Percentiles rank a stretch among this genome's conserved stretches.
These are phyloP conservation scores for Fistulifera pelliculosa DNA, from an alignment of 108 stramenopile species.

Conservation along the genomic window DNA sequence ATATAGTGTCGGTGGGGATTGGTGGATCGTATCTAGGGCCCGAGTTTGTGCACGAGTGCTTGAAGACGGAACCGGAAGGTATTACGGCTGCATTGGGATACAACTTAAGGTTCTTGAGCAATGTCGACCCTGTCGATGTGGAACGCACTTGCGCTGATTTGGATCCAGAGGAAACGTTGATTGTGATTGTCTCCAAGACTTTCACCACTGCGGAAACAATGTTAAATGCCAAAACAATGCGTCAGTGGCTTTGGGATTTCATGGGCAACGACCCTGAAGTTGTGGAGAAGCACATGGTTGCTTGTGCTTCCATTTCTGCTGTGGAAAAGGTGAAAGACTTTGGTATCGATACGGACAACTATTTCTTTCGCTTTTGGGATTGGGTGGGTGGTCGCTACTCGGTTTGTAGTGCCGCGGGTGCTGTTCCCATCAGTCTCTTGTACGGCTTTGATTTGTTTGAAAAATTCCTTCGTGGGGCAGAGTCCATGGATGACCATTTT, in stretches of 20 bases:
- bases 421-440: constrained; percentile 85
- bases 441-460: constrained; percentile 91
- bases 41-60: constrained; percentile 95
- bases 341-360: constrained; percentile 83
- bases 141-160: constrained; percentile 89
- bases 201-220: constrained; percentile 99
- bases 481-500: constrained; percentile 96
- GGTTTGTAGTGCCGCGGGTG: constrained; percentile 90
- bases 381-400: constrained; percentile 96
- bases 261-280: constrained; percentile 88
- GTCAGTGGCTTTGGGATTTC: constrained; percentile 95
- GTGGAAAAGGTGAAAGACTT: constrained; percentile 73
- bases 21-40: constrained; percentile 97
- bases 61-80: constrained; percentile 90
- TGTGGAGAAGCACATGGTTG: constrained; percentile 94
- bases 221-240: constrained; percentile 96
- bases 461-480: constrained; percentile 90
- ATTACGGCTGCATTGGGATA: constrained; percentile 81
- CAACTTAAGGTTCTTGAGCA: constrained; percentile 89
- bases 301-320: constrained; percentile 71
- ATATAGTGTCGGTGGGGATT: constrained; percentile 96
- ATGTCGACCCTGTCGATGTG: constrained; percentile 99
- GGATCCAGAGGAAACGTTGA: constrained; percentile 86
- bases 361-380: constrained; percentile 93
- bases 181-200: constrained; percentile 97